Evolutionary conservation across 345 rosid species (phyloP).

Genomic region (Combretum micranthum): DNA sequence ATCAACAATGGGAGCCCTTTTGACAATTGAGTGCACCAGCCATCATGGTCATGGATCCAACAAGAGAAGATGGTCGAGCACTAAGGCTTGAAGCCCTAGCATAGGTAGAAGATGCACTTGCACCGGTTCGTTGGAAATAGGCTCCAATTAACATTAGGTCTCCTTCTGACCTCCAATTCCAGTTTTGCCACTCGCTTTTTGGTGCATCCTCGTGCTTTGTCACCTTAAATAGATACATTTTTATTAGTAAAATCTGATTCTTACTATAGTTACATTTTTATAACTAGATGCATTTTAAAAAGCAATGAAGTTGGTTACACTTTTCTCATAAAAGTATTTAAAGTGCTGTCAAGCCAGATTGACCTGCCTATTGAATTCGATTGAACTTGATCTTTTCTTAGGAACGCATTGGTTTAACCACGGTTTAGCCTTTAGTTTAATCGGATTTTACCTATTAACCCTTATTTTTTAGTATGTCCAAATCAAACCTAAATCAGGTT

Average conservation of each 20-base stretch:
- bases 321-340: too few relatives aligned
- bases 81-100: conserved; percentile 69
- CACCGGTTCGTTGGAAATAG: conserved; percentile 52
- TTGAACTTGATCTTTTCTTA: too few relatives aligned
- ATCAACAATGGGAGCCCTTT: conserved; percentile 48
- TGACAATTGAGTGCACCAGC: conserved; percentile 59
- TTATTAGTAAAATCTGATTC: neutral
- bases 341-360: too few relatives aligned
- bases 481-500: too few relatives aligned
- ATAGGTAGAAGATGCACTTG: conserved; percentile 38
- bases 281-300: too few relatives aligned
- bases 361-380: too few relatives aligned
- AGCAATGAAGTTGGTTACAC: too few relatives aligned
- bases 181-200: conserved; percentile 48
- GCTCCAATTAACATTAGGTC: conserved; percentile 71
- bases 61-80: conserved; percentile 65
- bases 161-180: conserved; percentile 83
- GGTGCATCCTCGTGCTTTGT: conserved; percentile 71
- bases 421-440: too few relatives aligned
- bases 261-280: too few relatives aligned
- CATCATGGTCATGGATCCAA: conserved; percentile 46
- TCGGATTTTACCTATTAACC: too few relatives aligned
- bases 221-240: conserved; percentile 27
- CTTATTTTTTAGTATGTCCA: too few relatives aligned
- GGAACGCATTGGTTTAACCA: too few relatives aligned